Conservation (phyloP, 2,329 filamentous ascomycete species). For the Trichoderma sp. region DNA sequence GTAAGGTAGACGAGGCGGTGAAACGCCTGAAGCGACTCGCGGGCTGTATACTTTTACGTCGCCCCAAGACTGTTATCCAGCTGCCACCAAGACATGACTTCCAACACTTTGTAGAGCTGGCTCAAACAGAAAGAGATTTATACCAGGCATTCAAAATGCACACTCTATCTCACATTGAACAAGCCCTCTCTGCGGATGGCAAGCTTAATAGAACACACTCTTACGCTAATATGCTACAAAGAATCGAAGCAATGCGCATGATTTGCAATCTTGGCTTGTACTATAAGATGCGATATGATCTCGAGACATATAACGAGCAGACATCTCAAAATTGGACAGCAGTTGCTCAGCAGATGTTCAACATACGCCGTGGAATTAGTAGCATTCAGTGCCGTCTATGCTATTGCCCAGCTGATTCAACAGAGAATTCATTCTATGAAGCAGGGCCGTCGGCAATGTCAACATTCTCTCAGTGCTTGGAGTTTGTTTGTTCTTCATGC, state of each 20-base stretch:
- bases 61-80: constrained; percentile 41
- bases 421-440: constrained; percentile 29
- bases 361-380: constrained; percentile 34
- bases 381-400: constrained; percentile 34
- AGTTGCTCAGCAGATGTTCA: constrained; percentile 39
- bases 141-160: constrained; percentile 38
- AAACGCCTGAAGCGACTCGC: constrained; percentile 43
- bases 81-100: constrained; percentile 41
- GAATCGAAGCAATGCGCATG: constrained; percentile 47
- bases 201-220: constrained; percentile 14
- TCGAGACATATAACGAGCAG: neutral
- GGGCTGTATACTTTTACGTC: constrained; percentile 41
- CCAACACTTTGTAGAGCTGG: constrained; percentile 39
- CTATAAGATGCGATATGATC: constrained; percentile 38
- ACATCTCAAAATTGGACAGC: constrained; percentile 22
- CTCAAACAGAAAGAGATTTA: constrained; percentile 34
- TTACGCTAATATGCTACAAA: constrained; percentile 46
- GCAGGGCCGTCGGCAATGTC: neutral
- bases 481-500: constrained; percentile 33
- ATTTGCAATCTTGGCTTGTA: constrained; percentile 49
- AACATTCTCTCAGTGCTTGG: constrained; percentile 37
- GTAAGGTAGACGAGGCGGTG: constrained; percentile 39
- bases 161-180: constrained; percentile 36
- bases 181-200: constrained; percentile 33
- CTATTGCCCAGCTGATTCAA: constrained; percentile 27